Conservation (phyloP, 768 basidiomycete species). For the Ramaria rubella region DNA sequence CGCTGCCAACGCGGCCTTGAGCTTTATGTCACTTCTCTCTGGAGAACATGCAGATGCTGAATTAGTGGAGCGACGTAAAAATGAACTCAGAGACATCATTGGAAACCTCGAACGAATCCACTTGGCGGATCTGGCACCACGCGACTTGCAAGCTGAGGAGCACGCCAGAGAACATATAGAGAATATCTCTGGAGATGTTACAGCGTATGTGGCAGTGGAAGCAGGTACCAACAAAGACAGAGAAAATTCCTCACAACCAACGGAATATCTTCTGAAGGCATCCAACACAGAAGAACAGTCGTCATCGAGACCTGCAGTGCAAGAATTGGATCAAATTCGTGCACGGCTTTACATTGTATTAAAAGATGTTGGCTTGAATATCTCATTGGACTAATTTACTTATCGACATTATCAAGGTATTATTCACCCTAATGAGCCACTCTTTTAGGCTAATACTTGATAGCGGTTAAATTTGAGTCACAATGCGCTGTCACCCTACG, state of each 20-base stretch:
- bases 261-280: neutral
- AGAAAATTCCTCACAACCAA: neutral
- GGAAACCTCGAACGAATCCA: conserved; percentile 50
- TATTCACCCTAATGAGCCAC: no score
- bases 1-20: conserved; percentile 51
- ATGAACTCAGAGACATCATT: conserved; percentile 49
- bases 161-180: conserved; percentile 67
- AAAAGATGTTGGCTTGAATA: neutral
- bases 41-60: neutral
- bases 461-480: no score
- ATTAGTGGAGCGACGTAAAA: conserved; percentile 22
- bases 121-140: conserved; percentile 67
- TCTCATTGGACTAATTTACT: no score
- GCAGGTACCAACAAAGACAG: no score
- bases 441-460: no score
- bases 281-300: neutral
- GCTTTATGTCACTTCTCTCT: conserved; percentile 40
- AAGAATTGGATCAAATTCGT: neutral
- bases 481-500: no score
- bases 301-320: neutral
- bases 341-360: neutral
- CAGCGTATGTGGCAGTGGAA: neutral
- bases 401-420: no score
- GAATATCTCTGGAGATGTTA: neutral
- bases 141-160: conserved; percentile 68